These are phyloP conservation scores for Wickerhamomyces mucosus DNA, from an alignment of 805 yeast species.

Conservation along the genomic window DNA sequence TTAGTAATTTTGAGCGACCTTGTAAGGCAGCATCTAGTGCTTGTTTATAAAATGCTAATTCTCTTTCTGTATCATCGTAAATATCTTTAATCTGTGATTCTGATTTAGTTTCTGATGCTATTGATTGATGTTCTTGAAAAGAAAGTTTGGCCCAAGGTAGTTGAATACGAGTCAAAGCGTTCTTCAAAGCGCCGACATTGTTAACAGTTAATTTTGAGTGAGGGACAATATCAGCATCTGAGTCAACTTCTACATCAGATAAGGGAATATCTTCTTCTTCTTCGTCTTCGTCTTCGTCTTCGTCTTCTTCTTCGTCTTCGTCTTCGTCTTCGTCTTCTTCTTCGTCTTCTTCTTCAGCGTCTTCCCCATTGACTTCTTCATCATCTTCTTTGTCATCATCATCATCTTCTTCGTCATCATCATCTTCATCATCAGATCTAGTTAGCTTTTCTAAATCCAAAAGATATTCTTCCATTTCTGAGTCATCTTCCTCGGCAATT, in stretches of 20 bases:
- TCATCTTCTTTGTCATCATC: conserved; percentile 34
- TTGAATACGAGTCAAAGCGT: conserved; percentile 56
- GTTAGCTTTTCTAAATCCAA: conserved; percentile 47
- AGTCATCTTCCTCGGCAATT: conserved; percentile 35
- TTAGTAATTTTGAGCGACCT: conserved; percentile 57
- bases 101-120: conserved; percentile 50
- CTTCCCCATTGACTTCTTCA: conserved; percentile 37
- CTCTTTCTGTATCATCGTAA: conserved; percentile 93
- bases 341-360: conserved; percentile 32
- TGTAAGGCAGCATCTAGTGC: conserved; percentile 74
- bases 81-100: conserved; percentile 72
- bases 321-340: conserved; percentile 36
- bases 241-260: conserved; percentile 86
- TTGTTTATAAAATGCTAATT: conserved; percentile 90
- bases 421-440: conserved; percentile 38
- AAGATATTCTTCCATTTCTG: conserved; percentile 34
- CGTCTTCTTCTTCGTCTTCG: conserved; percentile 39
- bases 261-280: conserved; percentile 80
- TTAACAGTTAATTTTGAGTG: conserved; percentile 83
- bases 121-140: conserved; percentile 77
- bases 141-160: conserved; percentile 51
- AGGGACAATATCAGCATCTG: conserved; percentile 92
- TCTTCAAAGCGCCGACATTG: conserved; percentile 74
- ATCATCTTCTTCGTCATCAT: conserved; percentile 29
- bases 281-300: conserved; percentile 48